phyloP scores from a whole-genome alignment of 169 alveolate species.

The Plasmodium cynomolgi region DNA sequence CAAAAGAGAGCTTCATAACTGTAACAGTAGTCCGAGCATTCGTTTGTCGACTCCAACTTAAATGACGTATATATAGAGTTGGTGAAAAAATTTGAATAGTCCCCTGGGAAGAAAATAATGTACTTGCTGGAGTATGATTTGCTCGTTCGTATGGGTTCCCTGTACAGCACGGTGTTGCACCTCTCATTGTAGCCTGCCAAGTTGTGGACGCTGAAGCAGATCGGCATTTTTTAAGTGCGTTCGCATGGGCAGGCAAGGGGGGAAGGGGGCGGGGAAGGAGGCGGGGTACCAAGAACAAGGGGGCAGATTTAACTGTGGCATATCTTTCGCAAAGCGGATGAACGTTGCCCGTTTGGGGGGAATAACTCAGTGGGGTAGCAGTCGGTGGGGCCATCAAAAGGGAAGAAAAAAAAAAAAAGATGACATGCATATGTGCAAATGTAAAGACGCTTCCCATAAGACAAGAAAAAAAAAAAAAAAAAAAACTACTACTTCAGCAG shows the following conservation, averaged over 20 bases:
- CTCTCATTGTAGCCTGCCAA: constrained; percentile 35
- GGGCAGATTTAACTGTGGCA: too few species aligned
- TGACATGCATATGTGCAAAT: background rate
- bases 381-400: background rate
- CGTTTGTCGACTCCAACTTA: constrained; percentile 6
- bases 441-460: background rate
- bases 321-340: too few species aligned
- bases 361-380: too few species aligned
- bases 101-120: constrained; percentile 66
- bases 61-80: constrained; percentile 45
- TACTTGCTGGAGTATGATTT: constrained; percentile 13
- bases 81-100: constrained; percentile 56
- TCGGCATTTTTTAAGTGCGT: constrained; percentile 33
- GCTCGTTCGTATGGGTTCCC: constrained; percentile 45
- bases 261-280: background rate
- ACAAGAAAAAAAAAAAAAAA: background rate
- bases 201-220: constrained; percentile 40
- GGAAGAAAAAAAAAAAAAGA: background rate
- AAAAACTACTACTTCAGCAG: background rate
- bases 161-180: constrained; percentile 36
- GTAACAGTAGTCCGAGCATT: constrained; percentile 47
- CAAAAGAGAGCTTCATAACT: constrained; percentile 73
- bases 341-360: background rate
- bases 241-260: background rate
- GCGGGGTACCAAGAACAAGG: too few species aligned